Evolutionary conservation across 345 rosid species (phyloP).

Genomic region (Heritiera littoralis): DNA sequence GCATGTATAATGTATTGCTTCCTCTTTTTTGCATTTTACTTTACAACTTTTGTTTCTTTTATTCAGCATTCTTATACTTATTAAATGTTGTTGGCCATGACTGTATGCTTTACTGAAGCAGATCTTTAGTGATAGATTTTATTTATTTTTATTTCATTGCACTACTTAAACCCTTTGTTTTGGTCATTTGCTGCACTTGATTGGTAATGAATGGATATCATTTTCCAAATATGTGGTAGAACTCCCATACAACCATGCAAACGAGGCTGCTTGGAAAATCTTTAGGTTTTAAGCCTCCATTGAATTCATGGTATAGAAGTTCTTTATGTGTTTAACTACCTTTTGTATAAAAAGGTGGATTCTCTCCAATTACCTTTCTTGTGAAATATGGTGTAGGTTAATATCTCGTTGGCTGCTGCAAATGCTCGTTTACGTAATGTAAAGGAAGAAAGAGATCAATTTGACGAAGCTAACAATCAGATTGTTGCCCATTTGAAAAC

Average conservation of each 20-base stretch:
- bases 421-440: conserved; percentile 73
- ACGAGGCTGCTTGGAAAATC: not conserved
- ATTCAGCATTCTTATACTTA: not conserved
- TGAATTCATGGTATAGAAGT: not conserved
- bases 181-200: not conserved
- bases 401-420: conserved; percentile 86
- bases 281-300: conserved; percentile 4
- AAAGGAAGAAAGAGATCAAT: conserved; percentile 87
- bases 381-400: conserved; percentile 50
- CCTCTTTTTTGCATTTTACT: not conserved
- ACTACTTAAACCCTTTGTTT: not conserved
- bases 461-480: conserved; percentile 90
- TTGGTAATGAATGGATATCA: not conserved
- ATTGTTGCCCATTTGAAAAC: conserved; percentile 77
- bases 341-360: not conserved
- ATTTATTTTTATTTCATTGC: not conserved
- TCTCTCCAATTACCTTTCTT: conserved; percentile 6
- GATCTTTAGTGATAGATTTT: not conserved
- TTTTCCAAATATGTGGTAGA: not conserved
- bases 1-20: not conserved
- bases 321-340: not conserved
- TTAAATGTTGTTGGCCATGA: not conserved
- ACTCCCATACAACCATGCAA: not conserved
- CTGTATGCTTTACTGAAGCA: not conserved
- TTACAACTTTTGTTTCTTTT: not conserved